phyloP scores from a whole-genome alignment of 2,329 filamentous ascomycete genomes.

The Aureobasidium namibiae region DNA sequence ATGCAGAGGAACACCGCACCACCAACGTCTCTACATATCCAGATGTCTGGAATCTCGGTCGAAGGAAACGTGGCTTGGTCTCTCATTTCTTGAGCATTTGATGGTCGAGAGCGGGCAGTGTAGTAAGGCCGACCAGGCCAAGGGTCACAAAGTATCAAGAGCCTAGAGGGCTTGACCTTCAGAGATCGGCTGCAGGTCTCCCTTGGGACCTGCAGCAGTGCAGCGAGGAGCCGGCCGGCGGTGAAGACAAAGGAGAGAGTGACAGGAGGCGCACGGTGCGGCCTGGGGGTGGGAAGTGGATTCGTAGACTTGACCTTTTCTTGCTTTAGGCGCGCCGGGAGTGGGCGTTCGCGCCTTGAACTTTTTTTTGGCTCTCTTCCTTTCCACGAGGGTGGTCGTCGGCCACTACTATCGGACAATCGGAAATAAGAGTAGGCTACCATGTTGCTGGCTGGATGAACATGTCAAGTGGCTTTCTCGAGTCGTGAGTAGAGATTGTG shows the following conservation, averaged over 20 bases:
- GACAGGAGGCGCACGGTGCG: conserved; percentile 7
- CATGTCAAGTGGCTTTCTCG: not conserved
- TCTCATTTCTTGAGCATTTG: not conserved
- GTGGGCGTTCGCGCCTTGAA: conserved; percentile 6
- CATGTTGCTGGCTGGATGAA: not conserved
- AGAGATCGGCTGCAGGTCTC: conserved; percentile 6
- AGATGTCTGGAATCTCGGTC: not conserved
- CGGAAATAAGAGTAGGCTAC: not conserved
- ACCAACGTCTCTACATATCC: not conserved
- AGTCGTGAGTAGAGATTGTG: not conserved
- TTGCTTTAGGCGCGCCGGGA: not conserved
- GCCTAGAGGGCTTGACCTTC: not conserved
- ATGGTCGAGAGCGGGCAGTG: not conserved
- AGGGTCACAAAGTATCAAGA: not conserved
- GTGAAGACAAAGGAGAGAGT: conserved; percentile 4
- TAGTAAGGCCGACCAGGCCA: not conserved
- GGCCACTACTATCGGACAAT: not conserved
- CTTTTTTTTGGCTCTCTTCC: not conserved
- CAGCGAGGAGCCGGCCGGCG: conserved; percentile 4
- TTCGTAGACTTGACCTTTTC: not conserved
- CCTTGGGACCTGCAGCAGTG: conserved; percentile 1
- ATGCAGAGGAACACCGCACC: not conserved
- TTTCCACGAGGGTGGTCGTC: conserved; percentile 3
- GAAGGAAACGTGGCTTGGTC: not conserved
- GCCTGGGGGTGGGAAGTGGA: conserved; percentile 10